These are phyloP conservation scores for Starmerella vitae DNA, from an alignment of 805 yeast genomes.

Conservation along the genomic window DNA sequence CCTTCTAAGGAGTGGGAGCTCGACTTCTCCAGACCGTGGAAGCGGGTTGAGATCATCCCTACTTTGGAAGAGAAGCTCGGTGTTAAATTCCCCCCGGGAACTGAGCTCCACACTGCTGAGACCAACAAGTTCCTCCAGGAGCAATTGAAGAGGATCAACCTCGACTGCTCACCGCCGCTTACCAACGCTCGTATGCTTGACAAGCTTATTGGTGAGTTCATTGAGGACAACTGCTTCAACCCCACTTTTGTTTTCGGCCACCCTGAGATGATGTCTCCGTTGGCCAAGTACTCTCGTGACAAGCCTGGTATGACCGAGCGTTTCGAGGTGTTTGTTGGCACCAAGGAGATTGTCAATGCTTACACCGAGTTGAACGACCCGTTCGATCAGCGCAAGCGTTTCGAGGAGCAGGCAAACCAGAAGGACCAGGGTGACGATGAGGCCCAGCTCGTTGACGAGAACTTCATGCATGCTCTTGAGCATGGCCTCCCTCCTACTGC, in stretches of 20 bases:
- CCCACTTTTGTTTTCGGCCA: slow-evolving; percentile 98
- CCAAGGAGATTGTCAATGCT: slow-evolving; percentile 96
- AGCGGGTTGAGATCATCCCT: slow-evolving; percentile 94
- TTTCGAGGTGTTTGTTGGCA: slow-evolving; percentile 95
- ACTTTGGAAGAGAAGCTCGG: slow-evolving; percentile 76
- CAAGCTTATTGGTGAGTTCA: slow-evolving; percentile 86
- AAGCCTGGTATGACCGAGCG: slow-evolving; percentile 94
- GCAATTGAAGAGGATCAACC: slow-evolving; percentile 59
- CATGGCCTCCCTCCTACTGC: slow-evolving; percentile 99
- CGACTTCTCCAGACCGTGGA: slow-evolving; percentile 95
- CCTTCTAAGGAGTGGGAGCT: slow-evolving; percentile 51
- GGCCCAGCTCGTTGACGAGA: slow-evolving; percentile 92
- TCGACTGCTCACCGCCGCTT: slow-evolving; percentile 82
- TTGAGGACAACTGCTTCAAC: slow-evolving; percentile 83
- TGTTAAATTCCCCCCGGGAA: slow-evolving; percentile 92
- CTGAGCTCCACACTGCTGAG: slow-evolving; percentile 83
- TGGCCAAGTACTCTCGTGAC: slow-evolving; percentile 89
- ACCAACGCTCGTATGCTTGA: slow-evolving; percentile 98
- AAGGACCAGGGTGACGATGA: slow-evolving; percentile 98
- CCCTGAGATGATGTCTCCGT: slow-evolving; percentile 99
- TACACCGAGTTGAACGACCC: slow-evolving; percentile 98
- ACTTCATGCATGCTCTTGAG: slow-evolving; percentile 93
- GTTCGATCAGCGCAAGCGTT: slow-evolving; percentile 92
- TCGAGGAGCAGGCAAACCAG: slow-evolving; percentile 98
- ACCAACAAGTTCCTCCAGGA: slow-evolving; percentile 81